Evolutionary conservation across 2,329 filamentous ascomycete species (phyloP).

Genomic region (Fusarium algeriense): DNA sequence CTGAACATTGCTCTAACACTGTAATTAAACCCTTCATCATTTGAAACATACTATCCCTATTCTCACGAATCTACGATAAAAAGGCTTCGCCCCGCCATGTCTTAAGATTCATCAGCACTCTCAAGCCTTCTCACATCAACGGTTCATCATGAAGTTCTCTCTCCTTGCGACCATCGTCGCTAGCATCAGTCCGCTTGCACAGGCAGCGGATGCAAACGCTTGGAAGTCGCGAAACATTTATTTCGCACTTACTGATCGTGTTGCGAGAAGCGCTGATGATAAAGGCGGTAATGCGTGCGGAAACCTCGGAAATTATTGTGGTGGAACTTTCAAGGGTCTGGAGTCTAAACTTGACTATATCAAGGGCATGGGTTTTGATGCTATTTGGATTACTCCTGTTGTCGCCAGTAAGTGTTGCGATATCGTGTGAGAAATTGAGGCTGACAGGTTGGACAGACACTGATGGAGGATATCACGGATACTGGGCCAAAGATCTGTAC

Average conservation of each 20-base stretch:
- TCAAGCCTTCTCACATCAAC: background rate
- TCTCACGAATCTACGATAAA: background rate
- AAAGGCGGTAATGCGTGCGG: slow-evolving; percentile 59
- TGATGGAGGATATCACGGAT: slow-evolving; percentile 34
- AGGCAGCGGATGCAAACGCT: slow-evolving; percentile 52
- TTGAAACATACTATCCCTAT: background rate
- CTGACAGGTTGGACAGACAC: slow-evolving; percentile 6
- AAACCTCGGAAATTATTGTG: slow-evolving; percentile 65
- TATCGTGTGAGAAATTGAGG: fast-evolving
- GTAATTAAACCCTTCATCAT: slow-evolving; percentile 23
- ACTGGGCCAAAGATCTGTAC: slow-evolving; percentile 36
- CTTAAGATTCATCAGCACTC: background rate
- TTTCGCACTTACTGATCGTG: slow-evolving; percentile 69
- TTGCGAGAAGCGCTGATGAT: slow-evolving; percentile 60
- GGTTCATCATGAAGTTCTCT: slow-evolving; percentile 23
- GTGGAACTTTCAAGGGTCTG: slow-evolving; percentile 71
- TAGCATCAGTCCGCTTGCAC: slow-evolving; percentile 3
- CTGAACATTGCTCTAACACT: slow-evolving; percentile 13
- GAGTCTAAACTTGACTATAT: slow-evolving; percentile 73
- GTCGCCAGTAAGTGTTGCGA: slow-evolving; percentile 54
- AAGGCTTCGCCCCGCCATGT: background rate
- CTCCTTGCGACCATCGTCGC: slow-evolving; percentile 21
- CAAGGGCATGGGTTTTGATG: slow-evolving; percentile 70
- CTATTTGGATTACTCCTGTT: slow-evolving; percentile 71
- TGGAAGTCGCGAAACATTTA: slow-evolving; percentile 70